These are phyloP conservation scores for Pouteria campechiana DNA, from an alignment of 179 eudicot species.

Conservation along the genomic window DNA sequence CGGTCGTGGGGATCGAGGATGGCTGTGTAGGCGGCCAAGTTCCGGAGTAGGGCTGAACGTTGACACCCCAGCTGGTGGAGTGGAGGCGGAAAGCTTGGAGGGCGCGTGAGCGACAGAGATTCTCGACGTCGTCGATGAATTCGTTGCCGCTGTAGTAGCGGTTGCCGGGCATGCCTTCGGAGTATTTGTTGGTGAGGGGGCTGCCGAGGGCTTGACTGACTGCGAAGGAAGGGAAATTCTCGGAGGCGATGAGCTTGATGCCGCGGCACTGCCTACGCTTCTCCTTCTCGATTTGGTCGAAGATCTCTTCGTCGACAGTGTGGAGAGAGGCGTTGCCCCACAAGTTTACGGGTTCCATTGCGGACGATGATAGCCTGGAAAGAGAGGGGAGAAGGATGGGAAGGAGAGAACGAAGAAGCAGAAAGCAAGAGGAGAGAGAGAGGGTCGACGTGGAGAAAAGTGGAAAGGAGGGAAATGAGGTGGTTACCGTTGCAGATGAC, in stretches of 20 bases:
- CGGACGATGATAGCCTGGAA: not conserved
- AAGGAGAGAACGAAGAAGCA: constrained; percentile 3
- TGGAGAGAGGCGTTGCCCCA: constrained; percentile 71
- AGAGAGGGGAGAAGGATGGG: not conserved
- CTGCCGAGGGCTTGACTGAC: constrained; percentile 77
- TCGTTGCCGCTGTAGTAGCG: constrained; percentile 91
- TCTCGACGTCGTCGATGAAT: constrained; percentile 71
- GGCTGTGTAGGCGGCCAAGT: constrained; percentile 86
- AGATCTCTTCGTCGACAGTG: constrained; percentile 61
- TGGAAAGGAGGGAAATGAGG: no score
- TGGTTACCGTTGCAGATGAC: no score
- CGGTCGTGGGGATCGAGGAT: constrained; percentile 76
- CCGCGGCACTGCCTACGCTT: constrained; percentile 73
- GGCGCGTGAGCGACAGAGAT: constrained; percentile 62
- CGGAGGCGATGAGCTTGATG: constrained; percentile 91
- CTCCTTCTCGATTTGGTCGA: constrained; percentile 76
- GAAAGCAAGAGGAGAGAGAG: not conserved
- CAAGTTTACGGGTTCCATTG: constrained; percentile 57
- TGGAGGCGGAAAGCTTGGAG: constrained; percentile 49
- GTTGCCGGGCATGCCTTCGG: constrained; percentile 89
- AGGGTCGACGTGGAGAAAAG: not conserved
- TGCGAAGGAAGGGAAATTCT: constrained; percentile 89
- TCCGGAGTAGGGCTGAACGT: constrained; percentile 89
- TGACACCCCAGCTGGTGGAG: constrained; percentile 70
- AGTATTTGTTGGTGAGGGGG: constrained; percentile 84